Conservation (phyloP, 805 yeast species). For the Pichia thaimueangensis region DNA sequence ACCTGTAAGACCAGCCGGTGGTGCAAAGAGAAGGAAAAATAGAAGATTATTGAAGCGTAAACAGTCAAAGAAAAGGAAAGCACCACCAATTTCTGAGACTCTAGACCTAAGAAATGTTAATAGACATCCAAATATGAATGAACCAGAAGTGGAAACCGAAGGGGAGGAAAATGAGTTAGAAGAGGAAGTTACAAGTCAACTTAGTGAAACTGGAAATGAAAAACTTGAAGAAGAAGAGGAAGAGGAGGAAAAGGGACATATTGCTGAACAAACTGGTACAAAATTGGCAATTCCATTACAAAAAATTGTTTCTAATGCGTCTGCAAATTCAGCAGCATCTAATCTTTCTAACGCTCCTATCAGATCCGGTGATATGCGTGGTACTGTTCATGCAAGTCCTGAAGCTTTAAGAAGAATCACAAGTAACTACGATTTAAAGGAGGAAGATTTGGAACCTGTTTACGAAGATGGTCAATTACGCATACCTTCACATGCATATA, state of each 20-base stretch:
- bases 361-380: constrained; percentile 11
- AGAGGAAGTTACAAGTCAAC: not conserved
- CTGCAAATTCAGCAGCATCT: constrained; percentile 6
- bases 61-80: constrained; percentile 26
- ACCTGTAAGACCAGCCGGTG: constrained; percentile 68
- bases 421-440: constrained; percentile 16
- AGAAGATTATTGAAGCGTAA: constrained; percentile 34
- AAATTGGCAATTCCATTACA: constrained; percentile 6
- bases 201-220: not conserved
- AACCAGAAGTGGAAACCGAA: not conserved
- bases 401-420: constrained; percentile 15
- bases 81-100: constrained; percentile 24
- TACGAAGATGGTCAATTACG: constrained; percentile 30
- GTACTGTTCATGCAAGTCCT: constrained; percentile 12
- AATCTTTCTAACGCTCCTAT: constrained; percentile 13
- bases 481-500: constrained; percentile 42
- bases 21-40: constrained; percentile 52
- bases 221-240: not conserved
- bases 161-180: not conserved
- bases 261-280: not conserved
- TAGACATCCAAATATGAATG: constrained; percentile 4
- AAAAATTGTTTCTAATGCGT: constrained; percentile 8
- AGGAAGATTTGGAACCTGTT: constrained; percentile 25
- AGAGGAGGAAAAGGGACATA: not conserved
- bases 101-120: constrained; percentile 13